Evolutionary conservation across 768 basidiomycete genomes (phyloP), one percentile per base, ranked within the genome.

Genomic region (Boletus subparvulus): DNA sequence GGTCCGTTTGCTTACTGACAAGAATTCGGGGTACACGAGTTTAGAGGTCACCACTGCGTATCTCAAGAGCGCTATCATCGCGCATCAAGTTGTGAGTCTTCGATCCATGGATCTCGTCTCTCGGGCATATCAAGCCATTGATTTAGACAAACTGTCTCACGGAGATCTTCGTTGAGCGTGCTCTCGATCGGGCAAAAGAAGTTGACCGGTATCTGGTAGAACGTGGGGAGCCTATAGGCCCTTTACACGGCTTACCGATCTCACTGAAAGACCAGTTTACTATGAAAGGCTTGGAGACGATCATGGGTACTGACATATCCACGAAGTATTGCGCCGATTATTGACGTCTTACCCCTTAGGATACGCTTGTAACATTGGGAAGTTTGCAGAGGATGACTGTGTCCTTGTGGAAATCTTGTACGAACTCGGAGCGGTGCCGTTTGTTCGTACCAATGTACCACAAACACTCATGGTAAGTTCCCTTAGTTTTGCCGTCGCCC

Each of bases 361-460:
- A 47, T 75, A 73, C 3, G 80, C 76, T 12, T 83, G 86, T 17
- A 68, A 68, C 19, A 78, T 91, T 26, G 87, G 84, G 0, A 75
- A 80, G 56, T 78, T 77, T 59, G 80, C 85, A 1, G 73, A 82
- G 41, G 73, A 79, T n/a, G 81, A 91, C 62, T 75, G 86, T 2
- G 82, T 84, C 11, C 74, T 92, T 0, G 84, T 82, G 19, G 84
- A 88, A 52, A 79, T 90, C 33, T 73, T 92, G 21, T 78, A 83
- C 54, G 78, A 80, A 6, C 75, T 78, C 12, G 91, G 92, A 2
- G 91, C 89, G 1, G 81, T 92, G 4, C 78, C 84, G 0, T 91
- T 85, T 58, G 85, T 88, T 36, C 84, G 83, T 59, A 91, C 88
- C 0, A 90, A 90, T 65, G 73, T 90, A 19, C 88, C 89, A 1